Conservation (phyloP, 148 eudicot species). For the Silene latifolia region DNA sequence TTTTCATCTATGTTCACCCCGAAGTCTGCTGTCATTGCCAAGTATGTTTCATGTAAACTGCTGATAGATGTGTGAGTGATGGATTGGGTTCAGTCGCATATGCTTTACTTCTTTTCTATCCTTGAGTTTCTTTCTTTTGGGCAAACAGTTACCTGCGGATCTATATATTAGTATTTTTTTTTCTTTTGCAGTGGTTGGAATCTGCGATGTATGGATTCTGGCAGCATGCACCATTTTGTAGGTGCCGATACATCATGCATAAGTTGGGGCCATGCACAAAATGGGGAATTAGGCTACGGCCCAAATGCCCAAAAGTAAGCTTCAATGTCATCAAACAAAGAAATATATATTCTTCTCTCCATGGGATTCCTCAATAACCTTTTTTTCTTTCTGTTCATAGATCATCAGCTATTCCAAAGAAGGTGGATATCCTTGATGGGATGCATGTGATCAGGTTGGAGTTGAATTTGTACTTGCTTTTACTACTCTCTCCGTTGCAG, state of each 20-base stretch:
- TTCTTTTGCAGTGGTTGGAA: slow-evolving; percentile 74
- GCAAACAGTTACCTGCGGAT: background rate
- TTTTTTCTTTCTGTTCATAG: slow-evolving; percentile 25
- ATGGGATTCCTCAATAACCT: background rate
- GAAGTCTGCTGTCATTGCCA: too few relatives aligned
- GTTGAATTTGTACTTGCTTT: background rate
- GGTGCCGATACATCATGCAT: slow-evolving; percentile 96
- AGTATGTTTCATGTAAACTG: too few relatives aligned
- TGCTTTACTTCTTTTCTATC: background rate
- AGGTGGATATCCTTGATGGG: slow-evolving; percentile 67
- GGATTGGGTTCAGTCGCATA: too few relatives aligned
- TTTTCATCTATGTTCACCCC: too few relatives aligned
- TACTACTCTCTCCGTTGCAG: too few relatives aligned
- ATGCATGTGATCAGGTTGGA: slow-evolving; percentile 71
- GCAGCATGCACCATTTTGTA: slow-evolving; percentile 81
- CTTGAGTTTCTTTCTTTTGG: background rate
- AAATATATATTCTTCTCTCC: background rate
- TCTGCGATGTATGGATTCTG: slow-evolving; percentile 91
- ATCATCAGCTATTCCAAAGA: slow-evolving; percentile 64
- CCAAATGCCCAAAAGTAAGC: slow-evolving; percentile 53
- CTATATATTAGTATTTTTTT: background rate
- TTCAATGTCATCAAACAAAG: background rate
- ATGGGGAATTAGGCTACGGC: slow-evolving; percentile 95
- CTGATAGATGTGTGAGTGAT: too few relatives aligned
- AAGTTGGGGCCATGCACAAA: slow-evolving; percentile 93